Base-by-base conservation (phyloP, 345 rosid species). In the Eucalyptus caleyi region DNA sequence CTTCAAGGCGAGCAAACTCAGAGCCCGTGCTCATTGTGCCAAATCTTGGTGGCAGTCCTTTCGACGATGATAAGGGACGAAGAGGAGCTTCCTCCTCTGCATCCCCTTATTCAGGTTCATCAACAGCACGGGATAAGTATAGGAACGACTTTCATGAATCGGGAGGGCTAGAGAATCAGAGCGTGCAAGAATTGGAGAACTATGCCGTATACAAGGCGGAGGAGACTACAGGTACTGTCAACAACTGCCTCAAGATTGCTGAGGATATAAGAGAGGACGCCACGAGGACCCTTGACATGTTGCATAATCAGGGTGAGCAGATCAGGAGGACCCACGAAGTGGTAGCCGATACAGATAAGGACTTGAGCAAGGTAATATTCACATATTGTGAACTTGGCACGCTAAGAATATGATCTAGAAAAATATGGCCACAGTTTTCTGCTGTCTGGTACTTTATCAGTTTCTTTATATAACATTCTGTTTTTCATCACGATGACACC, bases 301-400 rank as follows among this genome's bases (percentile, higher is more conserved):
- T 98, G 93, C 98, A 97, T 88, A 90, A 91, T 37, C 99, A 98
- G 93, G 99, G 99, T 32, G 96, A 97, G 89, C 99, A 97, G 92
- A 98, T 96, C 81, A 93, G 90, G 26, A 94, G 96, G 95, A 95
- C 98, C 56, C 99, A 98, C 60, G 87, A 21, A 5, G 93, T 93
- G 94, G 96, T 95, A 62, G 98, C 95, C 50, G 98, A 94, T 14
- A 93, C 94, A 86, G 99, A 98, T 56, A 96, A 95, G 86, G 98
- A 98, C 94, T 96, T 98, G 89, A 90, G 93, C 89, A 91, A 92
- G 97, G 99, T 98, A 90, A 88, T 16, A 5, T 34, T 59, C 32
- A 50, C 65, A 11, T 51, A 19, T 14, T 47, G 54, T n/a, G 87
- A 86, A n/a, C 60, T 37, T 6, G 51, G 81, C 26, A 45, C 44